Evolutionary conservation across 305 asterid species (phyloP), one percentile per base, ranked within the genome.

Genomic region (Fraxinus albicans): DNA sequence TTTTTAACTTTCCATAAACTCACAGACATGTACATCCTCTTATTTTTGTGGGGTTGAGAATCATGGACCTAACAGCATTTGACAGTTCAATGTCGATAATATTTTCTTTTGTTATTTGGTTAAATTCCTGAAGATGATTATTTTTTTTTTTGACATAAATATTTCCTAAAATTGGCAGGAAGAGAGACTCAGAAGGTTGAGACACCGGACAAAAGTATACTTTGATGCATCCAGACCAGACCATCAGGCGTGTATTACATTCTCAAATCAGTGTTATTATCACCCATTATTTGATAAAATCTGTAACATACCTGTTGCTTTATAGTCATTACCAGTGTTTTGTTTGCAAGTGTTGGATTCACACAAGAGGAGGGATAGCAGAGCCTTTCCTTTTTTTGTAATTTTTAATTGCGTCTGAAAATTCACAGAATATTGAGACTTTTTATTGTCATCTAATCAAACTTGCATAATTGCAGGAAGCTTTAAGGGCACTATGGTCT

Each of bases 401-500:
- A 5, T 38, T 15, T 63, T 63, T 2, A 10, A 15, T 78, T 5
- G 35, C n/a, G 33, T 55, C 55, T 9, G 47, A 40, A 69, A 67
- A 36, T 29, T 0, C 27, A 63, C 33, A 2, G 73, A 21, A 63
- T 25, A 63, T 21, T 63, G 13, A 8, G 15, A 63, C 10, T 50
- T 42, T 34, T 80, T 55, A n/a, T 74, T 8, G n/a, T 77, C 47
- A 50, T 78, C 55, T 27, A 4, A 53, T 33, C 10, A 29, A 42
- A 75, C 13, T 50, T n/a, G 19, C 40, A 27, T 17, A 27, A 47
- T 79, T 17, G 3, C 85, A 94, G 97, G 92, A 90, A 34, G 94
- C 92, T 79, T 87, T 94, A 89, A 91, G 86, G 90, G 96, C 97
- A 63, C 87, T 94, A 76, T 94, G 98, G 98, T 85, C 83, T 55